Conservation (phyloP, 306 rosid species). For the Fagus sylvatica region DNA sequence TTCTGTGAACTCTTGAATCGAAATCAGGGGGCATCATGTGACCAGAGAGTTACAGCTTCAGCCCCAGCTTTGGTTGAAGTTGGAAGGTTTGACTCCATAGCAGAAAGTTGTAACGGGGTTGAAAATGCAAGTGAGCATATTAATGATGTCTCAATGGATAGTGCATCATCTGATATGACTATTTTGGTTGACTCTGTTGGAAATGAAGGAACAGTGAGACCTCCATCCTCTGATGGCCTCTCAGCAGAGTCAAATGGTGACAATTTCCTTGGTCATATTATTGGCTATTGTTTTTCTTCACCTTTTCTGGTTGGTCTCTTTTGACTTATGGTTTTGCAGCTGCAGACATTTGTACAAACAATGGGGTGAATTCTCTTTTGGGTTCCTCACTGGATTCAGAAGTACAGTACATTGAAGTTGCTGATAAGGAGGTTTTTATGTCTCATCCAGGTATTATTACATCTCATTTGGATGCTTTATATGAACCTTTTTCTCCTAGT, state of each 20-base stretch:
- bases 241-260: constrained; percentile 49
- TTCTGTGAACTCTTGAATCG: constrained; percentile 27
- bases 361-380: constrained; percentile 7
- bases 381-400: constrained; percentile 31
- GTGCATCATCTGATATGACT: constrained; percentile 12
- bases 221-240: constrained; percentile 36
- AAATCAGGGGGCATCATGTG: constrained; percentile 26
- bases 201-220: constrained; percentile 28
- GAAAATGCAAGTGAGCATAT: constrained; percentile 40
- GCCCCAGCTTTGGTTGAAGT: constrained; percentile 32
- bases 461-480: constrained; percentile 3
- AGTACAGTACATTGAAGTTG: constrained; percentile 20
- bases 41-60: constrained; percentile 25
- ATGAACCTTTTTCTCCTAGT: constrained; percentile 7
- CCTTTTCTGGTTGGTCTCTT: constrained; percentile 18
- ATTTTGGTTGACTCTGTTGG: constrained; percentile 21
- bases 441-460: constrained; percentile 39
- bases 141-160: constrained; percentile 8
- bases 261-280: constrained; percentile 22
- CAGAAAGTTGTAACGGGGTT: constrained; percentile 30
- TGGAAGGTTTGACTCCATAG: constrained; percentile 18
- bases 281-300: constrained; percentile 15
- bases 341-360: constrained; percentile 16
- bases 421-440: constrained; percentile 24
- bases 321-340: constrained; percentile 27